Evolutionary conservation across 1,284 basidiomycete genomes (phyloP).

Genomic region (Porogramme epimiltina): DNA sequence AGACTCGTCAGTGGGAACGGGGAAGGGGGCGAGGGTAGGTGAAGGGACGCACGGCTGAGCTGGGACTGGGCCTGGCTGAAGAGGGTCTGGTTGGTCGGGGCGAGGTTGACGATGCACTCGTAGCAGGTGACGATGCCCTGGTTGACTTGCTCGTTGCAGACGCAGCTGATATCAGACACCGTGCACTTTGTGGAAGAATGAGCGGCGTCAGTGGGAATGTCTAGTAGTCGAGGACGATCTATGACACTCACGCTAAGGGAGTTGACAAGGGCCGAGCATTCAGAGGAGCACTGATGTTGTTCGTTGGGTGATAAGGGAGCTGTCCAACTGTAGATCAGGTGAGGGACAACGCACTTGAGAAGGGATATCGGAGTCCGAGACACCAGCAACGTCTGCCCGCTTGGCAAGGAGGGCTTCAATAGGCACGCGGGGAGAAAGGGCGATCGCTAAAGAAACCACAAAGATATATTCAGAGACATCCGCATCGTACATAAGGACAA

Average conservation of each 20-base stretch:
- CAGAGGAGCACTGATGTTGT: background rate
- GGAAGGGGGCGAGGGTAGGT: background rate
- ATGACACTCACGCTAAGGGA: background rate
- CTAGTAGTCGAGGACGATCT: too few relatives aligned
- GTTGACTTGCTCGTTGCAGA: background rate
- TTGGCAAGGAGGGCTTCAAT: background rate
- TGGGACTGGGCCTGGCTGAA: background rate
- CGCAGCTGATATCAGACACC: background rate
- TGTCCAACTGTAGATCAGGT: background rate
- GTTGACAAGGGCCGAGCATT: background rate
- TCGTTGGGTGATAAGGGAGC: too few relatives aligned
- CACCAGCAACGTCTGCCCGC: background rate
- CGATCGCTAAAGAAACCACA: background rate
- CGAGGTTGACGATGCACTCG: background rate
- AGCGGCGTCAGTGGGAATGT: background rate
- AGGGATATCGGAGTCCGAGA: background rate
- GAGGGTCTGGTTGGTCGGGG: background rate
- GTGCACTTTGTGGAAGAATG: background rate
- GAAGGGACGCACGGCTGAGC: background rate
- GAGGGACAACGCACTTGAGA: background rate
- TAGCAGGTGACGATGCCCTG: background rate
- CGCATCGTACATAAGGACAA: background rate
- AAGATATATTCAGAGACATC: too few relatives aligned
- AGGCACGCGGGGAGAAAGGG: background rate
- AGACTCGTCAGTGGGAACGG: background rate